Evolutionary conservation across 176 grass and related monocot species (phyloP), one percentile per base, ranked within the genome.

Genomic region (Dendrocalamus sinicus): DNA sequence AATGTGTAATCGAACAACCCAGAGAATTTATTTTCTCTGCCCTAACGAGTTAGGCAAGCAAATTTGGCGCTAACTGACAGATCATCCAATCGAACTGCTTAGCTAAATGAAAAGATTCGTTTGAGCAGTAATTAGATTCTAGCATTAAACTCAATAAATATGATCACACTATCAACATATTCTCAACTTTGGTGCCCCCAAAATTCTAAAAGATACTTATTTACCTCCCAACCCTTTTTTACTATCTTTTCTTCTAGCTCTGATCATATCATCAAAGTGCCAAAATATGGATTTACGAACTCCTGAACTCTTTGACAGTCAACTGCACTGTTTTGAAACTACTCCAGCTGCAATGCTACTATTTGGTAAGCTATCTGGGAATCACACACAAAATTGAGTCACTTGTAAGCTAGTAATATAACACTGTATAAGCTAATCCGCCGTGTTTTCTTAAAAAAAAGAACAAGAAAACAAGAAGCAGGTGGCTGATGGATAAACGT

Each of bases 391-490:
- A 41, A 80, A 75, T 30, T 75, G 22, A 9, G 41, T 22, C 41
- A 75, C 74, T 83, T 50, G 11, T 60, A 82, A 83, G 81, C 30
- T 30, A 76, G 50, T 79, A 66, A 80, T 67, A 9, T 26, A 76
- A 70, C n/a, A 76, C 39, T 54, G 81, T 47, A 84, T 84, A 88
- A 80, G 80, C 76, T 70, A 70, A 54, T 55, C 47, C 43, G 7
- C 17, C 48, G 1, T 0, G 10, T 30, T 52, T 75, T n/a, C 41
- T 47, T 55, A 30, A 16, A 61, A 70, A 30, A 75, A 64, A n/a
- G 15, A 80, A 80, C 40, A 60, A 81, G 44, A 71, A 46, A 88
- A 76, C 53, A 85, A 81, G 81, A 70, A 90, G 75, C 70, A 81
- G 19, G 64, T 77, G 70, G 20, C 57, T 58, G 44, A 81, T 85